phyloP scores from a whole-genome alignment of 176 grass and related monocot species.

The Bothriochloa decipiens region DNA sequence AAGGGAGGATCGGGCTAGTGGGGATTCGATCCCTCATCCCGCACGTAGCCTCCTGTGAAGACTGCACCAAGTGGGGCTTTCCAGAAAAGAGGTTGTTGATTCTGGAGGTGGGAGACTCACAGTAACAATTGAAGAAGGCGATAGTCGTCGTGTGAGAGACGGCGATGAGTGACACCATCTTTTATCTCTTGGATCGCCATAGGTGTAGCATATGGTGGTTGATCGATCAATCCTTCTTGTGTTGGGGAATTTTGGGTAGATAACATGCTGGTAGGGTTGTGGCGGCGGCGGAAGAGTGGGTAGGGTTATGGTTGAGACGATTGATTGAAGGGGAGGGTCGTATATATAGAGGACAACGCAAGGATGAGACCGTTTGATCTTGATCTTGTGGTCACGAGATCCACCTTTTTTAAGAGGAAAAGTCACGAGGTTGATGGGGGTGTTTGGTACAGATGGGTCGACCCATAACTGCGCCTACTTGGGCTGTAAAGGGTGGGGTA shows the following conservation, averaged over 20 bases:
- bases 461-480: background rate
- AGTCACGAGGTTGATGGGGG: background rate
- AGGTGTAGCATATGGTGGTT: background rate
- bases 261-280: background rate
- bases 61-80: background rate
- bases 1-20: background rate
- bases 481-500: background rate
- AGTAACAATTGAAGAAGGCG: background rate
- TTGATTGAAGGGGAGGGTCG: accelerated
- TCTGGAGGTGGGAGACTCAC: background rate
- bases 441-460: background rate
- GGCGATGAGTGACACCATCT: background rate
- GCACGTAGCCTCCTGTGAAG: background rate
- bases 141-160: accelerated
- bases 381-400: background rate
- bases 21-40: background rate
- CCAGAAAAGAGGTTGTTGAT: background rate
- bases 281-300: no score
- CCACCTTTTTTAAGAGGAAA: background rate
- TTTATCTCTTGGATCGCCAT: background rate
- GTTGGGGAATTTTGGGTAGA: background rate
- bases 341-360: background rate
- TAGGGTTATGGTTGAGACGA: background rate
- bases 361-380: background rate
- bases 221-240: background rate